These are phyloP conservation scores for Boletus rubroflammeus DNA, from an alignment of 768 basidiomycete genomes.

Conservation along the genomic window DNA sequence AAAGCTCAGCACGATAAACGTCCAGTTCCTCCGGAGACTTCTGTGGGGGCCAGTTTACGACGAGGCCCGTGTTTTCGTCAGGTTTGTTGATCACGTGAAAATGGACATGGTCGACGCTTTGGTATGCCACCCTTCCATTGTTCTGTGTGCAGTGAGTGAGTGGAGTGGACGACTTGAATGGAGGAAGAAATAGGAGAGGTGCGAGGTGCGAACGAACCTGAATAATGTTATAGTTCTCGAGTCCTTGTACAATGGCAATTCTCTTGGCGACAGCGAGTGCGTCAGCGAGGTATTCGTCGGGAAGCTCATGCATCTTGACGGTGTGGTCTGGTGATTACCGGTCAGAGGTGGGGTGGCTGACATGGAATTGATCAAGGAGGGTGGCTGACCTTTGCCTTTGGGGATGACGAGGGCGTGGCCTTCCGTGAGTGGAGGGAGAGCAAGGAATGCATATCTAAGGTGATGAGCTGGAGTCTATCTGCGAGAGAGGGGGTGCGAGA, in stretches of 20 bases:
- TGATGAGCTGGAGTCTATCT: background rate
- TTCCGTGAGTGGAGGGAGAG: constrained; percentile 81
- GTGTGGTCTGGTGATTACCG: constrained; percentile 60
- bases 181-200: background rate
- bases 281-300: constrained; percentile 78
- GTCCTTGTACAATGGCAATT: constrained; percentile 66
- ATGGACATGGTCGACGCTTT: constrained; percentile 81
- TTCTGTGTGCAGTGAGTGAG: constrained; percentile 41
- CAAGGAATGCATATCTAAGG: constrained; percentile 78
- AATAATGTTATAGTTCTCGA: constrained; percentile 82
- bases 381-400: constrained; percentile 67
- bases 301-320: constrained; percentile 80
- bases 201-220: constrained; percentile 36
- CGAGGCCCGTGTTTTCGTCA: constrained; percentile 63
- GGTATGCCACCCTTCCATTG: constrained; percentile 62
- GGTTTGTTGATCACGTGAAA: constrained; percentile 95
- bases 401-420: constrained; percentile 91
- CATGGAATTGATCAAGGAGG: accelerated
- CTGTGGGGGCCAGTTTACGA: constrained; percentile 57
- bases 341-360: background rate
- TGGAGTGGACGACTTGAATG: background rate
- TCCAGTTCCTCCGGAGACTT: constrained; percentile 7
- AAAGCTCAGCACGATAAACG: constrained; percentile 3
- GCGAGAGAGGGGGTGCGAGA: background rate
- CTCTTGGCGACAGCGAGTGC: constrained; percentile 80